Evolutionary conservation across 2,329 filamentous ascomycete genomes (phyloP), one percentile per base, ranked within the genome.

Genomic region (Xylariaceae sp.): DNA sequence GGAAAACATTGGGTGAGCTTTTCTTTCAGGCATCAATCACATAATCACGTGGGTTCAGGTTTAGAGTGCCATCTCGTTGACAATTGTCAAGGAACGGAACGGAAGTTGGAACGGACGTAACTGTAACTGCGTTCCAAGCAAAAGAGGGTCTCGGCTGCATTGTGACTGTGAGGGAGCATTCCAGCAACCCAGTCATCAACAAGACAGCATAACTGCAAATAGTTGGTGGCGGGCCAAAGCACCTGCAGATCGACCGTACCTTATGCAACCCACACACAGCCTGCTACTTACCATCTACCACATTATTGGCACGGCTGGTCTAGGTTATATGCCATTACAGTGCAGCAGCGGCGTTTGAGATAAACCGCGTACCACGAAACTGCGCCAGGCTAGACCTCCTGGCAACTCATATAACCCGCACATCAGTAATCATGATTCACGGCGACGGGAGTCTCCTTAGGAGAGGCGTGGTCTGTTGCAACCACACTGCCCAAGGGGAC

Each of bases 1-100:
- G 37, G 18, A 22, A 9, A 6, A 41, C 13, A 5, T 12, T 21
- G 13, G 18, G 39, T 12, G 39, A 22, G 19, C 8, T 22, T 13
- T 30, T 29, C 29, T 50, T 55, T 47, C 29, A 45, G 48, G 41
- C n/a, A 51, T 43, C 32, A 42, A 48, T 34, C 29, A 15, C n/a
- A 26, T 36, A 6, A 37, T 45, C 36, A 30, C 29, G 13, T 29
- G 21, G 19, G 48, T 9, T 16, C 15, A 9, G 19, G 40, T 30
- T 37, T 30, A 19, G 16, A 16, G 15, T n/a, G 49, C 37, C 39
- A 22, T 22, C 1, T 26, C 26, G 26, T 26, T 26, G 26, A 26
- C 26, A 26, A 8, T 26, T 47, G 18, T 7, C 21, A 10, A 18
- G 16, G 15, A 32, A 12, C 29, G 16, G 19, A 26, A 22, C 22